Base-by-base conservation (phyloP, 495 filamentous ascomycete genomes). In the Pyrenula aspistea region DNA sequence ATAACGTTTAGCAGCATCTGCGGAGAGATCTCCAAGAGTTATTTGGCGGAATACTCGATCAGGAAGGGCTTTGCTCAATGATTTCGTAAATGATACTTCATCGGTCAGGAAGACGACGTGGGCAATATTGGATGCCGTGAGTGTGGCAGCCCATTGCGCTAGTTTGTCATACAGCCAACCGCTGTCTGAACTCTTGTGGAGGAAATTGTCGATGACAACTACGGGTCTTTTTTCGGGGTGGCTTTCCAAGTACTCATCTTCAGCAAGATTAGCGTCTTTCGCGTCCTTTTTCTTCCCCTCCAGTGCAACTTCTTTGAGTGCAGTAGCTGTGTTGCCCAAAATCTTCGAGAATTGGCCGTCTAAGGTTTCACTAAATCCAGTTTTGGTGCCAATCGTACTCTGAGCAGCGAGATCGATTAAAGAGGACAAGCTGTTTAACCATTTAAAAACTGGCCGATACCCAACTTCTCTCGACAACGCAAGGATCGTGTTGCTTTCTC, bases 61-160 rank as follows among this genome's bases (percentile, higher is more conserved):
- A 0, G 93, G 93, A 15, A 98, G 77, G 0, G 89, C 84, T 67
- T 88, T 92, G 64, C 86, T 84, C 1, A 98, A 77, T 4, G 88
- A 85, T 62, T 98, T 98, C 12, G 86, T 83, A 68, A 87, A 96
- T 1, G 90, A 88, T 1, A 89, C 80, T 59, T 98, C 94, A 60
- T 87, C 88, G 0, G 92, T 95, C n/a, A 98, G 77, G 74, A 97
- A 96, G 51, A 98, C 86, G 59, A 98, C 92, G 67, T 97, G 93
- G 1, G 93, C 94, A 49, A 95, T 80, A 60, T 96, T 96, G n/a
- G 81, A 78, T 2, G 87, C 84, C 0, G 90, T 89, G n/a, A 97
- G 73, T 0, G 82, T 76, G 2, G 94, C 89, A 1, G 92, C 90
- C 88, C 91, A 97, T 63, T 96, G 88, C 4, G 90, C 81, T 48